phyloP scores from a whole-genome alignment of 345 rosid species.

The Physaria fendleri region DNA sequence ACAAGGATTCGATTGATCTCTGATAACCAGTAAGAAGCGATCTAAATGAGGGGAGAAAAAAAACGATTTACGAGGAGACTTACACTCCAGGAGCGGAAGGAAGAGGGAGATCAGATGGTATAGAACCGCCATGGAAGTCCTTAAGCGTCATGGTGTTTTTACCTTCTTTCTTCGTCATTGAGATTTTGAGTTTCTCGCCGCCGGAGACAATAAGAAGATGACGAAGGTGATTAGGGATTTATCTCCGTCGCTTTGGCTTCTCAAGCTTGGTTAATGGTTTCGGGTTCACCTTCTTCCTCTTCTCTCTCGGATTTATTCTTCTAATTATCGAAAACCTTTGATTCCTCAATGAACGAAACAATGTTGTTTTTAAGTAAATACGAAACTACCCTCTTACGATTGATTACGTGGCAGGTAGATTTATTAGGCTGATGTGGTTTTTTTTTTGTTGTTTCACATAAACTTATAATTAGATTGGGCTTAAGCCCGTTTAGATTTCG shows the following conservation, averaged over 20 bases:
- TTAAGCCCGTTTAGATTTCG: too few species aligned
- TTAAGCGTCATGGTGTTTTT: slow-evolving; percentile 67
- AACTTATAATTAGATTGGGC: too few species aligned
- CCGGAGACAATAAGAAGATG: slow-evolving; percentile 12
- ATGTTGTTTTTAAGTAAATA: slow-evolving; percentile 8
- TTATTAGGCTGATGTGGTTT: slow-evolving; percentile 15
- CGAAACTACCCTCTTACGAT: slow-evolving; percentile 6
- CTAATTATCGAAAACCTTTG: slow-evolving; percentile 16
- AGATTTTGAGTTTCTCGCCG: slow-evolving; percentile 9
- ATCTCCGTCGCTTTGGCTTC: slow-evolving; percentile 6
- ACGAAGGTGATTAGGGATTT: background rate
- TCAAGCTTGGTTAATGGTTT: slow-evolving; percentile 15
- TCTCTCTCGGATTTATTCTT: slow-evolving; percentile 18
- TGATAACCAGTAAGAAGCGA: slow-evolving; percentile 1
- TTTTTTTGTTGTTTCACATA: too few species aligned
- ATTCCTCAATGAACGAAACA: slow-evolving; percentile 11
- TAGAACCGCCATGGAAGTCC: slow-evolving; percentile 93
- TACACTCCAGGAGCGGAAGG: slow-evolving; percentile 97
- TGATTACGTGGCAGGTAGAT: slow-evolving; percentile 25
- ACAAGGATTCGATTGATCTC: slow-evolving; percentile 26
- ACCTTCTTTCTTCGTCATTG: slow-evolving; percentile 22
- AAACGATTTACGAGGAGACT: slow-evolving; percentile 20
- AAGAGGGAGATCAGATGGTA: slow-evolving; percentile 73
- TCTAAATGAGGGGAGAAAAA: background rate
- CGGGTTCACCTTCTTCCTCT: slow-evolving; percentile 12